Conservation (phyloP, 2,329 filamentous ascomycete species). For the Pezicula carpinea region DNA sequence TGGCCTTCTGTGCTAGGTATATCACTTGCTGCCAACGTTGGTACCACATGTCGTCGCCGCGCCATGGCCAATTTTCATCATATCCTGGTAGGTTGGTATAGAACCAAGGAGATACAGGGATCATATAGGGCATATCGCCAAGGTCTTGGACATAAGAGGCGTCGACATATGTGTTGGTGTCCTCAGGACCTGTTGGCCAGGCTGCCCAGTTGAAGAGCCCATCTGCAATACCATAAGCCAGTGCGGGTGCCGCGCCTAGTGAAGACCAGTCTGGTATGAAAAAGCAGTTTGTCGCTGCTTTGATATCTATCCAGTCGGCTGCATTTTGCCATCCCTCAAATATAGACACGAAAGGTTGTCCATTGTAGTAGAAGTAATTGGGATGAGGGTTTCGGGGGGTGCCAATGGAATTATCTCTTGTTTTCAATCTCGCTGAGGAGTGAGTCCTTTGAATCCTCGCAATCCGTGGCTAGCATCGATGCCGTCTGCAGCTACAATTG, state of each 20-base stretch:
- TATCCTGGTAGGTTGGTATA: slow-evolving; percentile 44
- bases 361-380: slow-evolving; percentile 26
- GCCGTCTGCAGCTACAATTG: slow-evolving; percentile 20
- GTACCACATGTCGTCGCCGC: slow-evolving; percentile 52
- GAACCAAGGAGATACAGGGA: slow-evolving; percentile 49
- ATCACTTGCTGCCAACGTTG: slow-evolving; percentile 48
- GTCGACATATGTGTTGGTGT: slow-evolving; percentile 3
- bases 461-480: slow-evolving; percentile 16
- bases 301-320: slow-evolving; percentile 37
- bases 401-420: too few species aligned
- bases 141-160: slow-evolving; percentile 1
- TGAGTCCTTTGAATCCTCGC: neutral
- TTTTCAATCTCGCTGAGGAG: too few species aligned
- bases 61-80: slow-evolving; percentile 55
- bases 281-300: slow-evolving; percentile 27
- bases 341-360: slow-evolving; percentile 41
- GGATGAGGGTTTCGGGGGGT: neutral
- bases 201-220: slow-evolving; percentile 34
- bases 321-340: slow-evolving; percentile 40
- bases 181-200: slow-evolving; percentile 24
- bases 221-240: slow-evolving; percentile 14
- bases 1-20: slow-evolving; percentile 6
- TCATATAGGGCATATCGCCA: slow-evolving; percentile 9
- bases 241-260: neutral
- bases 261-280: slow-evolving; percentile 38